Evolutionary conservation across 1,139 yeast species (phyloP).

Genomic region (Candida sojae): DNA sequence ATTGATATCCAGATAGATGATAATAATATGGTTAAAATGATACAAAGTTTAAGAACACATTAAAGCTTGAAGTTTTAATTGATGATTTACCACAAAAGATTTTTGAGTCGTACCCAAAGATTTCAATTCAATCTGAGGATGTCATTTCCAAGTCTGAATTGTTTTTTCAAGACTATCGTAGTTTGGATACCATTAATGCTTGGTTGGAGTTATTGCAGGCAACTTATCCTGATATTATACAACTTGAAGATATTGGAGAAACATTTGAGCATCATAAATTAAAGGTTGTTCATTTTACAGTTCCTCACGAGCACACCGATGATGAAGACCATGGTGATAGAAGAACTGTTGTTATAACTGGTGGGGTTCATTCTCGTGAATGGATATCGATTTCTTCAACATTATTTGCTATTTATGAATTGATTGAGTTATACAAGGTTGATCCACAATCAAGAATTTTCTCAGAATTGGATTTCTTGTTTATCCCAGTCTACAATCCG

Average conservation of each 20-base stretch:
- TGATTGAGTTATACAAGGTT: conserved; percentile 53
- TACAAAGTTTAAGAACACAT: conserved; percentile 19
- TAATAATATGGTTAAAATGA: conserved; percentile 22
- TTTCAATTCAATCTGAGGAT: conserved; percentile 14
- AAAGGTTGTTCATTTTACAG: conserved; percentile 63
- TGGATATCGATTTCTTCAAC: conserved; percentile 82
- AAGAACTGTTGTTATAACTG: conserved; percentile 75
- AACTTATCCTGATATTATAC: conserved; percentile 58
- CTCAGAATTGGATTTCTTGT: conserved; percentile 60
- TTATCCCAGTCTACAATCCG: conserved; percentile 84
- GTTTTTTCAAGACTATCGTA: conserved; percentile 73
- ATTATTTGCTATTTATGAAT: conserved; percentile 58
- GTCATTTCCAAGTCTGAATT: conserved; percentile 33
- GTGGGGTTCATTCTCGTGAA: conserved; percentile 89
- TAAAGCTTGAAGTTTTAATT: conserved; percentile 42
- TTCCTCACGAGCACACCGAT: conserved; percentile 28
- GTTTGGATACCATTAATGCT: conserved; percentile 64
- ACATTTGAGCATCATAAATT: conserved; percentile 74
- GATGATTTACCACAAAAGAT: conserved; percentile 58
- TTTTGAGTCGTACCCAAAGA: conserved; percentile 53
- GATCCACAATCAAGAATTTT: conserved; percentile 39
- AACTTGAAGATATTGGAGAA: conserved; percentile 67
- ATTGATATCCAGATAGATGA: conserved; percentile 39
- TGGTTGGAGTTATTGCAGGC: conserved; percentile 66
- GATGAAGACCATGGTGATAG: conserved; percentile 48